Evolutionary conservation across 805 yeast genomes (phyloP), one percentile per base, ranked within the genome.

Genomic region (Saturnispora diversa): DNA sequence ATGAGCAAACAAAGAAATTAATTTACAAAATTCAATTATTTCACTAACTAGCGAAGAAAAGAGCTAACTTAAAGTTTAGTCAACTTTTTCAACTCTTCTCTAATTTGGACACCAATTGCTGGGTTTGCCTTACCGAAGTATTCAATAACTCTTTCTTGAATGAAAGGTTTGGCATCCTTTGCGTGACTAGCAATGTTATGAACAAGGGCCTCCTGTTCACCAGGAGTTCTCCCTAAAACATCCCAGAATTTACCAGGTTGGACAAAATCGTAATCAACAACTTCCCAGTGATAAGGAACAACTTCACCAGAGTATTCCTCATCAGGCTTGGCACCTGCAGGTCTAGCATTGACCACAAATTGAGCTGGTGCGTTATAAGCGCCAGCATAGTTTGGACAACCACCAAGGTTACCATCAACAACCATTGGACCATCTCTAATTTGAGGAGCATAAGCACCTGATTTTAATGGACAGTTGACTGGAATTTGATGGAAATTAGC

Each of bases 281-380:
- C 74, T 43, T 73, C 71, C 96, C 96, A 87, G 66, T 86, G 92
- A 77, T 74, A 84, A 49, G 90, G 85, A 46, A 79, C 66, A 35
- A 58, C 61, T 48, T 62, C 65, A 29, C 65, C 65, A 4, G 44
- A 24, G 39, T 56, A 58, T 25, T 44, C 30, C 46, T 63, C 67
- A 33, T 62, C 66, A 15, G 55, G 50, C 16, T 47, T 46, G 10
- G 38, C 16, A 8, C 53, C 49, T 2, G 59, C 39, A n/a, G 58
- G 51, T 48, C 66, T 68, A 50, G 68, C 58, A 31, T 55, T 48
- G 17, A 50, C 54, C 48, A 62, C 60, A 55, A 67, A 72, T 54
- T 69, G 69, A 37, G 72, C 56, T 38, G 78, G 76, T 37, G 60
- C 51, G 47, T 70, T 63, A 45, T 72, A 64, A 17, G 84, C 70